These are phyloP conservation scores for Xanthoconium stramineum DNA, from an alignment of 768 basidiomycete genomes.

Conservation along the genomic window DNA sequence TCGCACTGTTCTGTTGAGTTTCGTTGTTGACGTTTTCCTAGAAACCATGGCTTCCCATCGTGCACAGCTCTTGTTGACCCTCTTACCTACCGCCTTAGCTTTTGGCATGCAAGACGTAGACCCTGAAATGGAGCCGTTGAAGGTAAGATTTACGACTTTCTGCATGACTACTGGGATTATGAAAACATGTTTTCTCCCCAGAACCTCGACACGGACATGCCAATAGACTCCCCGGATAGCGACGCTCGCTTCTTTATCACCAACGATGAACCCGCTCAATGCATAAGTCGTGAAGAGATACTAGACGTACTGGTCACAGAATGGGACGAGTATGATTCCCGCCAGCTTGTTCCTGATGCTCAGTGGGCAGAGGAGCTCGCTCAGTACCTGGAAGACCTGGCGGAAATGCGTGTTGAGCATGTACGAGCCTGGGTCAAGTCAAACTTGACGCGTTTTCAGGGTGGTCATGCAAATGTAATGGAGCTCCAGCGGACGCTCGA, in stretches of 20 bases:
- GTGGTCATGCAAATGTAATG: conserved; percentile 43
- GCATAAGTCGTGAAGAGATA: conserved; percentile 7
- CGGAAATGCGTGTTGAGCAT: conserved; percentile 40
- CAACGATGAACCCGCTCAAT: conserved; percentile 10
- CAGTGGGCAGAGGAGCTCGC: conserved; percentile 42
- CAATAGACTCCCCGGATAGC: conserved; percentile 29
- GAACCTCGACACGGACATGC: no score
- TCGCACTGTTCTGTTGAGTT: background rate
- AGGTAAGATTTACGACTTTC: conserved; percentile 32
- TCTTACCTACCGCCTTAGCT: conserved; percentile 49
- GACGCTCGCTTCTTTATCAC: conserved; percentile 34
- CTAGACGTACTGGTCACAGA: conserved; percentile 17
- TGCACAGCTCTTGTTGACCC: conserved; percentile 26
- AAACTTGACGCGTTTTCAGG: conserved; percentile 49
- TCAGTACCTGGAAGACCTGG: conserved; percentile 17
- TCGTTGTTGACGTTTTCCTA: background rate
- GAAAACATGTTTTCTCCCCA: background rate
- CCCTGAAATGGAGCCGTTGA: conserved; percentile 45
- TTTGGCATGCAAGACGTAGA: conserved; percentile 47
- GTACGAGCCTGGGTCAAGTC: conserved; percentile 49
- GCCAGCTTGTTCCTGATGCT: conserved; percentile 17
- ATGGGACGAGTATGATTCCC: conserved; percentile 16
- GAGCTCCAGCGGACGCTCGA: conserved; percentile 44
- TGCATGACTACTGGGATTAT: background rate
- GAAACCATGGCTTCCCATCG: no score